Evolutionary conservation across 1,284 basidiomycete genomes (phyloP), one percentile per base, ranked within the genome.

Genomic region (Taiwanofungus camphoratus): DNA sequence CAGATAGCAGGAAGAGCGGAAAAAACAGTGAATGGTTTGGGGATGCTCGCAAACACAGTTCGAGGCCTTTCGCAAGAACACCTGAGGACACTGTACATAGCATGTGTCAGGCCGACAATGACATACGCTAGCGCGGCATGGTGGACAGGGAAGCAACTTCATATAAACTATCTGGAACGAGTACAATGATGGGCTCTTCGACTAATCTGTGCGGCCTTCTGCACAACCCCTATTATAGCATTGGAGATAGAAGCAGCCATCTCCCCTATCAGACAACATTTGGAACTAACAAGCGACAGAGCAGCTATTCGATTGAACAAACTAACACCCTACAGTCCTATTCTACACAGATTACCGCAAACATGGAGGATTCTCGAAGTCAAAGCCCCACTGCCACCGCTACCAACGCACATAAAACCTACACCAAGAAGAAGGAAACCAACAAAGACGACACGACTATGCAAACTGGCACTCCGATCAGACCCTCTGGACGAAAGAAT

Each of bases 31-130:
- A 27, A 40, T 22, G 15, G 26, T 18, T 9, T 51, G 36, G 24
- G 36, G 5, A 29, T 48, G 27, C 36, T 51, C 6, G 49, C 41
- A 5, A 51, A 51, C 37, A 41, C 46, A n/a, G 29, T 36, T 13
- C 8, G 41, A 9, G 49, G 49, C 6, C 36, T 51, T 5, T 33
- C 30, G 24, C 46, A 46, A 22, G 22, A n/a, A 3, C 16, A 48
- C 27, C 39, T 45, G 22, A 20, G 46, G 16, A 22, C 18, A 37
- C 39, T 51, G 12, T 51, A 51, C 40, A 42, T 43, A 7, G 15
- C 39, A 12, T 42, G 39, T 27, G 44, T 51, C 2, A 19, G 44
- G 6, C 44, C 49, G 15, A 38, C 36, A 12, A 15, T 46, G 15
- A 37, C 36, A 8, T 37, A 37, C 36, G 24, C 36, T 4, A 15